Base-by-base conservation (phyloP, 2,329 filamentous ascomycete species). In the Pseudohalonectria lignicola region DNA sequence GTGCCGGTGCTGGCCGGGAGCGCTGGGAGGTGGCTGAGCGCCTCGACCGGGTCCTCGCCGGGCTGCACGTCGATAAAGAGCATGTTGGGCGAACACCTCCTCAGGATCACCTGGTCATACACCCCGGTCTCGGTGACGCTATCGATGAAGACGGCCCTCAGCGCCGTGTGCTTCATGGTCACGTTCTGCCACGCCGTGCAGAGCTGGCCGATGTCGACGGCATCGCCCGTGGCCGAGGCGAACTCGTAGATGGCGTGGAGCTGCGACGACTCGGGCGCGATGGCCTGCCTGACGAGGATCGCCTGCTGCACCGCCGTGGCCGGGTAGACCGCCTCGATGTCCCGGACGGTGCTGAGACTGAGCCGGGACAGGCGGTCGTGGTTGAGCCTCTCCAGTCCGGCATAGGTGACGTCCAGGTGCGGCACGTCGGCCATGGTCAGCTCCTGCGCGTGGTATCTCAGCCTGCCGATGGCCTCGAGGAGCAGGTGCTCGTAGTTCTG, bases 341-440 rank as follows among this genome's bases (percentile, higher is more conserved):
- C 67, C 4, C 53, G 53, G 4, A 64, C 55, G 34, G 56, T 63
- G 2, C 52, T 49, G 12, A 71, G 51, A 10, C 60, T 59, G 9
- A 69, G 50, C 2, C 54, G 53, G 2, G 55, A 53, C 1, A 70
- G 48, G 1, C 66, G 56, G 4, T 64, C 56, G 16, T 53, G 55
- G 36, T 66, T 64, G 19, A 73, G 56, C 41, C 56, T 62, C 3
- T 57, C 49, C 4, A 74, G 53, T 5, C 61, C 64, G 13, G 64
- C 60, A 39, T 70, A 67, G 1, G 60, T 63, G 3, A 67, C 60
- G 31, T 68, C 59, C 3, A 73, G 49, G 11, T 69, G 54, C 0
- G 67, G 67, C 0, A 69, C 59, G 31, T 71, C 68, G 1, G 67
- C 60, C 16, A 70, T 51, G 1, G 69, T 71, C n/a, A 73, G 56